These are phyloP conservation scores for Mycena vulgaris DNA, from an alignment of 768 basidiomycete genomes.

Conservation along the genomic window DNA sequence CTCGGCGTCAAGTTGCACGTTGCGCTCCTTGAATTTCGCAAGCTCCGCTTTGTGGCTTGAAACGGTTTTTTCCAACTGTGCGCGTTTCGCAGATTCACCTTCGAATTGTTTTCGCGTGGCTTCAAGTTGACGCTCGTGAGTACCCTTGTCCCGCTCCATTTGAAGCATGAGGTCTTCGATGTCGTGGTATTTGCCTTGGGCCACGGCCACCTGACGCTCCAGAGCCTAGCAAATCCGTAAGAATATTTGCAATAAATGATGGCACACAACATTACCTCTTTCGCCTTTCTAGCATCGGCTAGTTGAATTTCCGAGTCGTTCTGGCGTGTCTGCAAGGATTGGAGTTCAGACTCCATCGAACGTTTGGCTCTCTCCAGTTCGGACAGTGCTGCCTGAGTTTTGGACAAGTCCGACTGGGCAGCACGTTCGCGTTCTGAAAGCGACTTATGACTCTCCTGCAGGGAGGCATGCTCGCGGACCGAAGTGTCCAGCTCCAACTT, in stretches of 20 bases:
- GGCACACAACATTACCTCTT: constrained; percentile 73
- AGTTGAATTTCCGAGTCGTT: constrained; percentile 77
- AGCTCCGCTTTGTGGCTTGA: constrained; percentile 81
- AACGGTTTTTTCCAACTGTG: constrained; percentile 79
- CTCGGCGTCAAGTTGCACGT: constrained; percentile 82
- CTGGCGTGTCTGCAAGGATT: constrained; percentile 77
- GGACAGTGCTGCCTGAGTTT: constrained; percentile 62
- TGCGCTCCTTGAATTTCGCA: constrained; percentile 75
- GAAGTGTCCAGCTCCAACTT: constrained; percentile 82
- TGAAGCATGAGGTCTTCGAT: constrained; percentile 92
- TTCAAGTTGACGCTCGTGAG: constrained; percentile 82
- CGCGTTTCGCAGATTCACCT: constrained; percentile 78
- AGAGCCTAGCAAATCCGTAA: constrained; percentile 64
- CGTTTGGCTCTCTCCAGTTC: constrained; percentile 82
- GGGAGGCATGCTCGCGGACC: constrained; percentile 69
- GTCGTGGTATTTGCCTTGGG: constrained; percentile 84
- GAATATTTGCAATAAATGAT: neutral
- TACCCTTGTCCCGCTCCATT: constrained; percentile 85
- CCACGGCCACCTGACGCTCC: constrained; percentile 81
- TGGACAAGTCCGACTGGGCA: constrained; percentile 65
- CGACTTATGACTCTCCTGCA: constrained; percentile 74
- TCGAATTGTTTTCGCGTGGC: constrained; percentile 81
- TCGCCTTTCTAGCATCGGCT: constrained; percentile 70
- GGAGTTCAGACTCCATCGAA: constrained; percentile 79
- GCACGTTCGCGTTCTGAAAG: constrained; percentile 74